Percentiles rank a stretch among this genome's conserved stretches.
Conservation (phyloP, 177 flowering plant genomes). For the Vitis hybrid region DNA sequence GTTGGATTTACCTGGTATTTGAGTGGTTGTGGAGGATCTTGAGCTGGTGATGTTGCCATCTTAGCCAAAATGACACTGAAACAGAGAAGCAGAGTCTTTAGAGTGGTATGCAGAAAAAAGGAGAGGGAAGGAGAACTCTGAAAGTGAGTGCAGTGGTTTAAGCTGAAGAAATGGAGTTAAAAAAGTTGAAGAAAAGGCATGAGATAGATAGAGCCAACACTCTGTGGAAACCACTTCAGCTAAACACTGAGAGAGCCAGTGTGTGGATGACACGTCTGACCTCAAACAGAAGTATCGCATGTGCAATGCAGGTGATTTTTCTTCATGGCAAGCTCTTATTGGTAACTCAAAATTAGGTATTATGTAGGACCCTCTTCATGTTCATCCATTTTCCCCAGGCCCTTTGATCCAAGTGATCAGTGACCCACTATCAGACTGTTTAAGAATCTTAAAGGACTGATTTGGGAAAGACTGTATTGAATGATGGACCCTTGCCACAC, state of each 20-base stretch:
- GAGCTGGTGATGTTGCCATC: slow-evolving; percentile 30
- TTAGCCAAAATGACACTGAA: background rate
- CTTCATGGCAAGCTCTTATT: too few species aligned
- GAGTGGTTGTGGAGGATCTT: slow-evolving; percentile 21
- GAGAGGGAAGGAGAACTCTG: background rate
- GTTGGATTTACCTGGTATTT: slow-evolving; percentile 24
- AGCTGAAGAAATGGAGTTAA: slow-evolving; percentile 1
- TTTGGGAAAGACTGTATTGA: too few species aligned
- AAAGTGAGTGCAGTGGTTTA: background rate
- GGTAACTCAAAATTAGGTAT: too few species aligned
- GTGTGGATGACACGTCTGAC: background rate
- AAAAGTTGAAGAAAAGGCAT: slow-evolving; percentile 10
- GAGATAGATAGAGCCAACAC: slow-evolving; percentile 3
- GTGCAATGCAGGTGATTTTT: too few species aligned
- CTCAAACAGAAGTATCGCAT: too few species aligned
- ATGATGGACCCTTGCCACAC: too few species aligned
- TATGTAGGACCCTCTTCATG: too few species aligned
- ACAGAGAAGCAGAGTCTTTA: background rate
- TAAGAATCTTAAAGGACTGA: too few species aligned
- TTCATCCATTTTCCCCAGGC: too few species aligned
- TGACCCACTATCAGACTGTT: too few species aligned
- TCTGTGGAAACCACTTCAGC: slow-evolving; percentile 1
- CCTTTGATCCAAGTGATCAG: too few species aligned
- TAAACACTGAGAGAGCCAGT: background rate
- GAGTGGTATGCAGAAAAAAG: slow-evolving; percentile 3